phyloP scores from a whole-genome alignment of 2,329 filamentous ascomycete species.

The Arthrobotrys entomopaga region DNA sequence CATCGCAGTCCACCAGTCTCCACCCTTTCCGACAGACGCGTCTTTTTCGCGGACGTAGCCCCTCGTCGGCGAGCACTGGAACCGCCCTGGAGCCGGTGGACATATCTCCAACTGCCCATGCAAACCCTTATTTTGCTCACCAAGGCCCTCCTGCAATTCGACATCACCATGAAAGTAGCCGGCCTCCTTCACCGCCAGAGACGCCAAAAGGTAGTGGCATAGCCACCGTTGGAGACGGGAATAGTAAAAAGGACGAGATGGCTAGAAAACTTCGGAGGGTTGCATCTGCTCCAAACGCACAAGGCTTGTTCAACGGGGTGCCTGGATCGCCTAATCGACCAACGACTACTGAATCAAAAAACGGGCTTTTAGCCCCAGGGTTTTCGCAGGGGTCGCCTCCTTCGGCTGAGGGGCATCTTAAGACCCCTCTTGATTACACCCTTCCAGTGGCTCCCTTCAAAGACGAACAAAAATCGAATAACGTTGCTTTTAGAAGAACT shows the following conservation, averaged over 20 bases:
- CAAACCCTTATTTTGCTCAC: constrained; percentile 97
- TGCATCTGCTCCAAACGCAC: constrained; percentile 94
- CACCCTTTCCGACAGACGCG: constrained; percentile 58
- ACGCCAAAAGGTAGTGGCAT: constrained; percentile 70
- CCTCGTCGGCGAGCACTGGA: constrained; percentile 57
- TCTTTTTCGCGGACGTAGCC: constrained; percentile 58
- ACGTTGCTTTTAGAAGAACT: constrained; percentile 84
- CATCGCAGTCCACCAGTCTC: constrained; percentile 40
- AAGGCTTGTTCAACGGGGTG: constrained; percentile 77
- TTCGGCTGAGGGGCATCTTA: constrained; percentile 65
- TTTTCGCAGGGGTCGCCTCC: constrained; percentile 59
- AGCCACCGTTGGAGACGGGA: constrained; percentile 64
- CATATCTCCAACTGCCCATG: constrained; percentile 79
- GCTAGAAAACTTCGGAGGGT: constrained; percentile 92
- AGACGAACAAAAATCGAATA: constrained; percentile 68
- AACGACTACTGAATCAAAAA: constrained; percentile 84
- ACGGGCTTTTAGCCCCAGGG: constrained; percentile 61
- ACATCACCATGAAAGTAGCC: constrained; percentile 93
- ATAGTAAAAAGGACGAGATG: constrained; percentile 89
- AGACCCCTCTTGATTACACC: constrained; percentile 56
- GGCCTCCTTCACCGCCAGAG: constrained; percentile 90
- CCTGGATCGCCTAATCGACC: constrained; percentile 74
- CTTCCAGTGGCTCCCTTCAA: constrained; percentile 70
- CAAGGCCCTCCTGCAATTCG: constrained; percentile 92
- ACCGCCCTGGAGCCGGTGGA: constrained; percentile 57